Base-by-base conservation (phyloP, 192 early-diverging fungal species). In the Linnemannia zychae region DNA sequence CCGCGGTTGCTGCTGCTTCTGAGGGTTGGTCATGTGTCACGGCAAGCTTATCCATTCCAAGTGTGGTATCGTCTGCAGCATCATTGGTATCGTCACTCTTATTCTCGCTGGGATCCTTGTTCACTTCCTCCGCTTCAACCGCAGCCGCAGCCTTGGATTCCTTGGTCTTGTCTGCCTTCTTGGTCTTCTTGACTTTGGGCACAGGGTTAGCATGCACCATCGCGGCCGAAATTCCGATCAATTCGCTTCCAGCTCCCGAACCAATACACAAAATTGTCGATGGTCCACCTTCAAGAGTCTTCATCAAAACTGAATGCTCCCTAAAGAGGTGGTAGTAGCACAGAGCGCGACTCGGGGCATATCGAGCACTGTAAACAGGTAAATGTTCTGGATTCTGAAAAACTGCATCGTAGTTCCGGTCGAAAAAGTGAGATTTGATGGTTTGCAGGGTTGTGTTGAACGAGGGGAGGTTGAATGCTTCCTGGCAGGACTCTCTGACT, bases 351-450 rank as follows among this genome's bases (percentile, higher is more conserved):
- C 93, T 92, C 1, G 97, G 95, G 36, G 94, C 92, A 87, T 99
- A 99, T 48, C 94, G 92, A 11, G 97, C 95, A n/a, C 94, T 92
- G 77, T 99, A 99, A 0, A 96, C 93, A 9, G 94, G 91, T 12
- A 98, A 82, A 57, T 96, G 94, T 33, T 69, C 77, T 9, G 93
- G 90, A 53, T 95, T 90, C 16, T 91, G 92, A 82, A 99, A 99
- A 36, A 99, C 96, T 2, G 90, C 92, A 67, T 91, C 88, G 86
- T 95, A 99, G 78, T 98, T 93, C 75, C 98, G 92, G 28, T 91
- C 88, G 47, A 91, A 93, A 77, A 99, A 99, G n/a, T 90, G 91
- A 4, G 91, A 87, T 83, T 98, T 98, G 80, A 99, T 99, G 44
- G 72, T 82, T 48, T 94, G 95, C 7, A 96, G 84, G 4, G 90